A percentile compares a stretch with the other conserved stretches of the same genome.
These are phyloP conservation scores for Ophiostoma novo-ulmi DNA, from an alignment of 2,329 filamentous ascomycete species.

Conservation along the genomic window DNA sequence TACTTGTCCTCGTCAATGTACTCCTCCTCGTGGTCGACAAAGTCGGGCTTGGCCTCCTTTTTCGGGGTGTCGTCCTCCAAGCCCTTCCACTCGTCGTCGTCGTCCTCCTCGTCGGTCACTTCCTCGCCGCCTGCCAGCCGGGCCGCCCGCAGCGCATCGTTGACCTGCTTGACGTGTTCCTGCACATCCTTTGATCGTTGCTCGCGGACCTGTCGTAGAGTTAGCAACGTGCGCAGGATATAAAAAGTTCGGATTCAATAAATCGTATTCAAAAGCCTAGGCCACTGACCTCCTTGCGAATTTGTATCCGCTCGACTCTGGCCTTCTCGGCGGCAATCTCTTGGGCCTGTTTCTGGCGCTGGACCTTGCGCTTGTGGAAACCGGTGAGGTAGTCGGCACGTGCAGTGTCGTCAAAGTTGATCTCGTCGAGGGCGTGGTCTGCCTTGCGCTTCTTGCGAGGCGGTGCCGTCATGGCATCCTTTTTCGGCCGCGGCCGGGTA, in stretches of 20 bases:
- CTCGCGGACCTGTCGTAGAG: conserved; percentile 62
- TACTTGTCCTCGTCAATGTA: conserved; percentile 96
- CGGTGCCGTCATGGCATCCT: conserved; percentile 44
- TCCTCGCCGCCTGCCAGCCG: conserved; percentile 43
- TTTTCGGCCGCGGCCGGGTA: conserved; percentile 55
- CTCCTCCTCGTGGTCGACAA: conserved; percentile 78
- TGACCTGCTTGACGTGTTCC: conserved; percentile 72
- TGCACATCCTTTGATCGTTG: conserved; percentile 77
- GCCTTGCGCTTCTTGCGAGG: conserved; percentile 59
- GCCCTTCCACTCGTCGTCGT: conserved; percentile 56
- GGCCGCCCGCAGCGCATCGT: conserved; percentile 61
- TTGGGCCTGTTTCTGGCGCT: conserved; percentile 77
- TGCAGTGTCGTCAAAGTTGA: conserved; percentile 75
- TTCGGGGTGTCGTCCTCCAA: conserved; percentile 45
- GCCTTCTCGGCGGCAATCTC: conserved; percentile 73
- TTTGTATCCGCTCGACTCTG: conserved; percentile 67
- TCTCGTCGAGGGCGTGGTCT: conserved; percentile 62
- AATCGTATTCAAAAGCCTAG: background rate
- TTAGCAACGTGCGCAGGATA: no score
- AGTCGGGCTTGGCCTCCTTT: conserved; percentile 37
- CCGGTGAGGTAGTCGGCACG: conserved; percentile 87
- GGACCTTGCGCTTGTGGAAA: conserved; percentile 92
- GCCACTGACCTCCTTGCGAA: conserved; percentile 61
- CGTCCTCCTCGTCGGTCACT: conserved; percentile 43
- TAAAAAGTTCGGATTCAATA: no score